Evolutionary conservation across 1,284 basidiomycete species (phyloP), one percentile per base, ranked within the genome.

Genomic region (Moniliella sp.): DNA sequence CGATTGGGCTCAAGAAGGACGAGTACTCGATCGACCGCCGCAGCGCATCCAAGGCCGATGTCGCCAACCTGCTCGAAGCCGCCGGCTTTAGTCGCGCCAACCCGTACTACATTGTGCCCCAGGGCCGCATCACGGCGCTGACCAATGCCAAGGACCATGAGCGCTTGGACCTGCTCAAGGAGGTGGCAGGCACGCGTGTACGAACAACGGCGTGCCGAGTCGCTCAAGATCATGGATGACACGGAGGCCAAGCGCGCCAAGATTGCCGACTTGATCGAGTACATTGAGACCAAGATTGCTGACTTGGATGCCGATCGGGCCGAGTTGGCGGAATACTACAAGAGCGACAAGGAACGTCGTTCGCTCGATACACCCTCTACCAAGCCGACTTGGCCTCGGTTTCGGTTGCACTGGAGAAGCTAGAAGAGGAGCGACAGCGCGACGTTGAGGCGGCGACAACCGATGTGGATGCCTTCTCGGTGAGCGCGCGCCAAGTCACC

Each of bases 71-170:
- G 18, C 47, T 59, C 32, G 56, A 59, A 33, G 43, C 42, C 2
- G 91, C 91, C 0, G 88, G 91, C 2, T 99, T 99, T 65, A 84
- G 79, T 61, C 78, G 82, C 57, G 79, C 78, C 21, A 97, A 97
- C 52, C 91, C 91, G 0, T 99, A 97, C 64, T 99, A 97, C 57
- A 99, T 99, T 43, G 88, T 97, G 0, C 88, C 88, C 0, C 88
- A 97, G 66, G 88, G 88, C 37, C 68, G 88, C 34, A 94, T 99
- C 50, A 94, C 88, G 0, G 76, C 81, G 18, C 67, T 99, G 11
- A 97, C 91, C 4, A 97, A 97, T 46, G 86, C 88, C 23, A 91
- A 91, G 61, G 91, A 99, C 53, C 73, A 77, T 40, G 88, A 99
- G 60, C 74, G 91, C 1, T 69, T 99, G 3, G 75, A 79, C 1